Percentiles rank a stretch among this genome's conserved stretches.
These are phyloP conservation scores for Cytospora chrysosperma DNA, from an alignment of 2,329 filamentous ascomycete species.

Conservation along the genomic window DNA sequence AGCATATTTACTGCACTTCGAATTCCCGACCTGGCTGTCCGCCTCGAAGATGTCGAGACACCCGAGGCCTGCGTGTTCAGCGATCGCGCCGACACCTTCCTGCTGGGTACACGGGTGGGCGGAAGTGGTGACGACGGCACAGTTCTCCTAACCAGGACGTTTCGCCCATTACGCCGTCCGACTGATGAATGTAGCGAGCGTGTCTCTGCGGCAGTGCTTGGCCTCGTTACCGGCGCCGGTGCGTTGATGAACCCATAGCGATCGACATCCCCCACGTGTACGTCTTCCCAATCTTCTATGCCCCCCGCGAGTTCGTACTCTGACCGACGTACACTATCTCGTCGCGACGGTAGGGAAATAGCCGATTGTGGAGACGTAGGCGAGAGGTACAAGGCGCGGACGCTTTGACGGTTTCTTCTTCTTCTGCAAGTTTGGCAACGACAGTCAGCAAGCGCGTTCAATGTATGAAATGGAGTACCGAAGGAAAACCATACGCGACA, in stretches of 20 bases:
- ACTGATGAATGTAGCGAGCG: constrained; percentile 43
- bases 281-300: constrained; percentile 66
- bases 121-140: constrained; percentile 36
- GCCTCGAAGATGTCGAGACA: constrained; percentile 49
- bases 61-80: constrained; percentile 57
- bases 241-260: constrained; percentile 66
- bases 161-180: constrained; percentile 47
- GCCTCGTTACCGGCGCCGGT: constrained; percentile 43
- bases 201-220: constrained; percentile 29
- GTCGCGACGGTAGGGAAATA: constrained; percentile 46
- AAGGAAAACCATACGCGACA: constrained; percentile 57
- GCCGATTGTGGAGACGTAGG: constrained; percentile 41
- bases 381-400: constrained; percentile 32
- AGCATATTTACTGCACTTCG: constrained; percentile 59
- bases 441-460: constrained; percentile 33
- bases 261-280: constrained; percentile 61
- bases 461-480: constrained; percentile 7
- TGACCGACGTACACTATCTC: constrained; percentile 39
- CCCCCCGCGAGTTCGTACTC: constrained; percentile 55
- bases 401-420: constrained; percentile 27
- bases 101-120: constrained; percentile 47
- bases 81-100: constrained; percentile 58
- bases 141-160: constrained; percentile 43
- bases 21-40: constrained; percentile 54
- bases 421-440: constrained; percentile 15